A percentile compares a stretch with the other conserved stretches of the same genome.
These are phyloP conservation scores for Lithocarpus polystachyus DNA, from an alignment of 306 rosid species.

Conservation along the genomic window DNA sequence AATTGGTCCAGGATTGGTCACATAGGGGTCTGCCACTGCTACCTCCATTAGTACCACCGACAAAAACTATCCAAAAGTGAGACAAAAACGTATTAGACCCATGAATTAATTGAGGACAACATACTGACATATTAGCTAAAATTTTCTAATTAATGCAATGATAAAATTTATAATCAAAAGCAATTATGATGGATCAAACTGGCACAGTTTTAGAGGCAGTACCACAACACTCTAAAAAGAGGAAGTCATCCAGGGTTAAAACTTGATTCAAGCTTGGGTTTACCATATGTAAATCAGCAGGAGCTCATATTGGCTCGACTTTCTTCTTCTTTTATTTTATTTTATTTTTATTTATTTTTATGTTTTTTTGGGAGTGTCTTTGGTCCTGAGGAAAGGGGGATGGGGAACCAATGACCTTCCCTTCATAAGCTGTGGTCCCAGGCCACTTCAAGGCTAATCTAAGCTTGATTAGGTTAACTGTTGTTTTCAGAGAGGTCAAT, in stretches of 20 bases:
- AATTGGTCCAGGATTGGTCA: slow-evolving; percentile 91
- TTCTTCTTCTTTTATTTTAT: neutral
- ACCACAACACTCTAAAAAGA: neutral
- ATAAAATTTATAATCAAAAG: neutral
- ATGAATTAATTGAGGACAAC: slow-evolving; percentile 9
- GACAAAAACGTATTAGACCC: slow-evolving; percentile 16
- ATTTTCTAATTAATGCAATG: neutral
- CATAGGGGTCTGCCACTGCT: slow-evolving; percentile 60
- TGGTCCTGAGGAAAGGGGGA: neutral
- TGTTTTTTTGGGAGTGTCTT: neutral
- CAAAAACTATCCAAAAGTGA: slow-evolving; percentile 14
- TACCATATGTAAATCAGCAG: neutral
- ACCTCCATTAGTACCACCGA: slow-evolving; percentile 59
- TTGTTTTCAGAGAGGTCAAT: neutral
- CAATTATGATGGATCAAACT: neutral
- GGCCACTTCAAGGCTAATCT: neutral
- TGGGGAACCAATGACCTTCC: neutral
- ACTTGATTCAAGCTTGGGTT: neutral
- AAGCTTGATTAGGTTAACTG: neutral
- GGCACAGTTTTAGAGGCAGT: neutral
- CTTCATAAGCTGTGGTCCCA: neutral
- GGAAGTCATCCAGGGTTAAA: neutral
- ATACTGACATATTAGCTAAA: neutral
- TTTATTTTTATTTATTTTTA: no score
- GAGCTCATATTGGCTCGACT: neutral